These are phyloP conservation scores for Hirschioporus abietinus DNA, from an alignment of 768 basidiomycete species.

Conservation along the genomic window DNA sequence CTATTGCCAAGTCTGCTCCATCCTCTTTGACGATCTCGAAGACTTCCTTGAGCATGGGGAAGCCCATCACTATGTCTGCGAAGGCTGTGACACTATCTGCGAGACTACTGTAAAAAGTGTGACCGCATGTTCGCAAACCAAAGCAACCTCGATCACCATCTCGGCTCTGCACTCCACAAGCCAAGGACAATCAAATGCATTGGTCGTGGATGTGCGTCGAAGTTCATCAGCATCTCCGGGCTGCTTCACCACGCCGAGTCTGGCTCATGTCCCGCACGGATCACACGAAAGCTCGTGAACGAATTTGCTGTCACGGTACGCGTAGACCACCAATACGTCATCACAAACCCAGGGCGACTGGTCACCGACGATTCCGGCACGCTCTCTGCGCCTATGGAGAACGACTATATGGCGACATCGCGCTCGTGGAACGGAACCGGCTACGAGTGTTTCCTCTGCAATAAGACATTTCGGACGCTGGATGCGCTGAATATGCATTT, in stretches of 20 bases:
- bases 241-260: constrained; percentile 60
- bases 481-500: constrained; percentile 54
- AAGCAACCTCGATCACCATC: constrained; percentile 40
- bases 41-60: constrained; percentile 9
- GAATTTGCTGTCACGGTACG: constrained; percentile 33
- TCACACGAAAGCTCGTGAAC: constrained; percentile 35
- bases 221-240: constrained; percentile 49
- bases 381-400: background rate
- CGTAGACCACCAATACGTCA: constrained; percentile 39
- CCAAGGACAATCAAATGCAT: constrained; percentile 32
- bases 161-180: constrained; percentile 47
- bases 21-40: constrained; percentile 30
- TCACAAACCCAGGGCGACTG: constrained; percentile 53
- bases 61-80: background rate
- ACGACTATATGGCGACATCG: constrained; percentile 25
- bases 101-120: constrained; percentile 38
- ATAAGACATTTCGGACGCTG: constrained; percentile 35
- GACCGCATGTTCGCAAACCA: constrained; percentile 36
- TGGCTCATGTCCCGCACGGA: constrained; percentile 49
- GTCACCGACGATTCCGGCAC: background rate
- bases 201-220: constrained; percentile 35
- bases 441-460: constrained; percentile 66
- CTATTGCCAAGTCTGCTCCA: constrained; percentile 48
- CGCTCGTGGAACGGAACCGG: constrained; percentile 35
- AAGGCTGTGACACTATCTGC: background rate